Base-by-base conservation (phyloP, 2,329 filamentous ascomycete species). In the Claviceps quebecensis region DNA sequence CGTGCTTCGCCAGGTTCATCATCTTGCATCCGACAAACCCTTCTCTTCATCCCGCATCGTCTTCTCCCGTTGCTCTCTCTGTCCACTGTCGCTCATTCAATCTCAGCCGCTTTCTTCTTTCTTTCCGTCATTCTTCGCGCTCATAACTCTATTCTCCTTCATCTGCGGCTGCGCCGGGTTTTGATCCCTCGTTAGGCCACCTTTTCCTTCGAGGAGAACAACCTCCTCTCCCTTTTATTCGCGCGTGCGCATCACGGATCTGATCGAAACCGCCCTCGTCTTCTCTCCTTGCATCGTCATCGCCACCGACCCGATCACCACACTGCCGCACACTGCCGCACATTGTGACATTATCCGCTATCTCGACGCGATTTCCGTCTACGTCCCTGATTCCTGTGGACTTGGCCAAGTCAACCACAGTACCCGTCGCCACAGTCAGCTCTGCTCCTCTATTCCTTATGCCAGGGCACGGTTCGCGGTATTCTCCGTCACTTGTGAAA, bases 401-500 rank as follows among this genome's bases (percentile, higher is more conserved):
- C 47, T 22, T n/a, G 41, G 17, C 40, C 26, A 23, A 37, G 29
- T 37, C 29, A 34, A 14, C 36, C 29, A 17, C n/a, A 19, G 44
- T 46, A 29, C 44, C 49, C 36, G 22, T 34, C 34, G 7, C n/a
- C 8, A 45, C 44, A 17, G 26, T 41, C 22, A 16, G 36, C 13
- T 36, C 45, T 44, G n/a, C 39, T 43, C 13, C 16, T 22, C 22
- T 52, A 47, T 68, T 71, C 70, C 71, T 71, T 77, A 88, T 87
- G 84, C 84, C 81, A 73, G 74, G 77, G 57, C 87, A 87, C 83
- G 81, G 80, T 66, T 86, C 83, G 58, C 70, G 83, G 55, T 74
- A 77, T 65, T 86, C 84, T 62, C 84, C 85, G 61, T 89, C 86
- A 59, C 72, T 88, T 63, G 75, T 73, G 70, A 89, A 88, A 82